Base-by-base conservation (phyloP, 495 filamentous ascomycete genomes). In the Penicillium cinerascens region DNA sequence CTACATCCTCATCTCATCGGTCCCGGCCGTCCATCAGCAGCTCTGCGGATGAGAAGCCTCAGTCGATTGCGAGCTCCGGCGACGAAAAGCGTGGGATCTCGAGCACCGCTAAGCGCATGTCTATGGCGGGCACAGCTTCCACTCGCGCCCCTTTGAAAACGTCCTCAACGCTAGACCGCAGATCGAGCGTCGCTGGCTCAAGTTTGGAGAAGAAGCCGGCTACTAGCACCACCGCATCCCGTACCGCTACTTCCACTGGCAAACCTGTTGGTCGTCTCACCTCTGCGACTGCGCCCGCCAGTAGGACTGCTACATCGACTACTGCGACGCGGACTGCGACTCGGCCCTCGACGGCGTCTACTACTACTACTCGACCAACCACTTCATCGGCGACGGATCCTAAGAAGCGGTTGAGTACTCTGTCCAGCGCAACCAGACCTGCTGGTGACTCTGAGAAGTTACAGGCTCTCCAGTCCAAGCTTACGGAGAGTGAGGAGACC, bases 31-130 rank as follows among this genome's bases (percentile, higher is more conserved):
- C 75, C 5, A 58, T 77, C 42, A 74, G 72, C 53, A 77, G 75
- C 58, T 76, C 73, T n/a, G 73, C 73, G 6, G 75, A 78, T 52
- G 75, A 78, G 51, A 78, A 74, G 51, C 55, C 70, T 26, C 65
- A 68, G 4, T 75, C 71, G 15, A 56, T 74, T 46, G 66, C 68
- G 13, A 77, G 72, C 52, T 78, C 75, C 8, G 72, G 73, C 25
- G 75, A 78, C 51, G 75, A 78, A 48, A 74, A 66, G 55, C 68
- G 65, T 23, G 71, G 70, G 2, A 74, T 77, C 46, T 71, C 69
- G 17, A 58, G 68, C n/a, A 63, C 71, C 3, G 71, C 75, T 37
- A 78, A 78, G 59, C 69, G 75, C 29, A 75, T 76, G 72, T 78
- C 75, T 7, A 66, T 78, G 42, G 72, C 61, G 11, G 70, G 72